Evolutionary conservation across 768 basidiomycete genomes (phyloP).

Genomic region (Russula sp.): DNA sequence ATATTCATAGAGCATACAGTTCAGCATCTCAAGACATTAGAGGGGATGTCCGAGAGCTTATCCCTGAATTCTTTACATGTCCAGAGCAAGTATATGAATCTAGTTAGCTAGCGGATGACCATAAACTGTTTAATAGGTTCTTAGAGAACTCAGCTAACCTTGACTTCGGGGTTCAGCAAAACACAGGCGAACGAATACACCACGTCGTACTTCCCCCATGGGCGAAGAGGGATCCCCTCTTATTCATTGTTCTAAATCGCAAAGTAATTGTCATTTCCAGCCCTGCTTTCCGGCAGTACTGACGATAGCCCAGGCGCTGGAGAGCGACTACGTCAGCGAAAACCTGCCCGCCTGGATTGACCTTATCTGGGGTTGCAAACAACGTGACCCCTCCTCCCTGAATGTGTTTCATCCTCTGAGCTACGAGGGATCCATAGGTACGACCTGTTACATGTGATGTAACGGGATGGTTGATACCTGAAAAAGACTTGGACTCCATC

Average conservation of each 20-base stretch:
- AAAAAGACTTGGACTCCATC: conserved; percentile 74
- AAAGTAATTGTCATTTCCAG: conserved; percentile 23
- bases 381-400: conserved; percentile 64
- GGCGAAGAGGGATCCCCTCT: conserved; percentile 76
- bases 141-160: conserved; percentile 70
- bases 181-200: conserved; percentile 71
- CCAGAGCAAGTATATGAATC: conserved; percentile 51
- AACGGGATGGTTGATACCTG: neutral
- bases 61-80: conserved; percentile 82
- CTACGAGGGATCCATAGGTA: conserved; percentile 85
- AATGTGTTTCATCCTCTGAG: conserved; percentile 93
- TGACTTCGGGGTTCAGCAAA: conserved; percentile 73
- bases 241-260: conserved; percentile 77
- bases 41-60: conserved; percentile 89
- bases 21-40: conserved; percentile 82
- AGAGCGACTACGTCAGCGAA: conserved; percentile 81
- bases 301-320: conserved; percentile 53
- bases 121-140: conserved; percentile 44
- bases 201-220: conserved; percentile 86
- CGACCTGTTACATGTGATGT: neutral
- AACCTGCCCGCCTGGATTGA: conserved; percentile 88
- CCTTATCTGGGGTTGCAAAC: conserved; percentile 84
- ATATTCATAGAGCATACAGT: conserved; percentile 71
- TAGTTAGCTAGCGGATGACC: neutral
- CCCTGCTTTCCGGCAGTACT: neutral